Evolutionary conservation across 805 yeast species (phyloP).

Genomic region (Wickerhamomyces queroliae): DNA sequence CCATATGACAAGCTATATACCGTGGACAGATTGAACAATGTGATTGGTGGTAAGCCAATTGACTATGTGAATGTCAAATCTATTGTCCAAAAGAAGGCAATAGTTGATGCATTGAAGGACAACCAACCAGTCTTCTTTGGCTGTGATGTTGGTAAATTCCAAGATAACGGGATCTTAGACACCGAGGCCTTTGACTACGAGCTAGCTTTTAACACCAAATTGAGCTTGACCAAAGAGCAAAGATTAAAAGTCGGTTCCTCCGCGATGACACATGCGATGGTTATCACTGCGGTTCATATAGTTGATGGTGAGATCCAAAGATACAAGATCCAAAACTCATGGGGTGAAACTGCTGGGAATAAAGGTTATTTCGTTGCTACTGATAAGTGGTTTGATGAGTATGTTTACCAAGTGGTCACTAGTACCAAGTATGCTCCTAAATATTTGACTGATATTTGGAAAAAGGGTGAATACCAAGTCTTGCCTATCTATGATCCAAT

Average conservation of each 20-base stretch:
- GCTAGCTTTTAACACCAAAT: constrained; percentile 46
- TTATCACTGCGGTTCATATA: constrained; percentile 71
- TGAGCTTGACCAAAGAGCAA: constrained; percentile 53
- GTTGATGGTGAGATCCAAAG: constrained; percentile 59
- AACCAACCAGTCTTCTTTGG: constrained; percentile 82
- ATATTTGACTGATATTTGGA: constrained; percentile 31
- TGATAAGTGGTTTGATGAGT: constrained; percentile 65
- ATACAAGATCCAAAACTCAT: constrained; percentile 69
- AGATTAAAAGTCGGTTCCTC: constrained; percentile 64
- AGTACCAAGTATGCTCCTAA: constrained; percentile 40
- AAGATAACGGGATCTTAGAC: constrained; percentile 69
- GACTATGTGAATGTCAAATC: constrained; percentile 63
- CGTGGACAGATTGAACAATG: constrained; percentile 70
- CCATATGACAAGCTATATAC: constrained; percentile 54
- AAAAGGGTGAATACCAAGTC: constrained; percentile 41
- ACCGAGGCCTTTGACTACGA: constrained; percentile 60
- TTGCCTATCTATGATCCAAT: constrained; percentile 73
- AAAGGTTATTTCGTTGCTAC: constrained; percentile 66
- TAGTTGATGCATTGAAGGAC: constrained; percentile 58
- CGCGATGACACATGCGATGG: constrained; percentile 87
- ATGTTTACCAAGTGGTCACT: constrained; percentile 63
- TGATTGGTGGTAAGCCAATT: constrained; percentile 61
- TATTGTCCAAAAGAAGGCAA: constrained; percentile 48
- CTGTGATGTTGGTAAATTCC: constrained; percentile 75
- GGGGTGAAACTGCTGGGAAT: constrained; percentile 62